Percentiles rank a stretch among this genome's conserved stretches.
These are phyloP conservation scores for Fusarium humuli DNA, from an alignment of 2,329 filamentous ascomycete species.

Conservation along the genomic window DNA sequence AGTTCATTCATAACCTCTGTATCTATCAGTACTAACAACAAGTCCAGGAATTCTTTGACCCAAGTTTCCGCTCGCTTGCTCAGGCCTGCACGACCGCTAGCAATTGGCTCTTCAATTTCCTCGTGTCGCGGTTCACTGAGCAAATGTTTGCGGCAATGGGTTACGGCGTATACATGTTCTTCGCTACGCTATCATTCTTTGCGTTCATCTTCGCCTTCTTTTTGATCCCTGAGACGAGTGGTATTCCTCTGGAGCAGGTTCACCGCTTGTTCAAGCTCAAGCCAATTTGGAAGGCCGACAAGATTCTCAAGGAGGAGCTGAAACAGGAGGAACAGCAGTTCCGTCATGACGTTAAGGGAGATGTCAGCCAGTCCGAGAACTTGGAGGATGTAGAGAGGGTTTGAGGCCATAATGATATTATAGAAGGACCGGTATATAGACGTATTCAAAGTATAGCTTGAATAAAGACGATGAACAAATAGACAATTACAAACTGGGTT, in stretches of 20 bases:
- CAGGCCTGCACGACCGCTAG: conserved; percentile 69
- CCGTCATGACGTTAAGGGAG: conserved; percentile 37
- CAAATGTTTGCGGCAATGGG: conserved; percentile 58
- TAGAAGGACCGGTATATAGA: background rate
- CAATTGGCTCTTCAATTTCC: conserved; percentile 69
- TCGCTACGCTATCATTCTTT: conserved; percentile 61
- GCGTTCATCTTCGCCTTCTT: conserved; percentile 63
- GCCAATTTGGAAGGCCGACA: conserved; percentile 41
- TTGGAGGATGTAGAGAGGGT: background rate
- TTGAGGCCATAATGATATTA: background rate
- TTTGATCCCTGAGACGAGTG: conserved; percentile 65
- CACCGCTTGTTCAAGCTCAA: conserved; percentile 59
- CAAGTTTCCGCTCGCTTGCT: conserved; percentile 56
- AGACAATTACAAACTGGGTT: background rate
- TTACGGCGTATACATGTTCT: conserved; percentile 68
- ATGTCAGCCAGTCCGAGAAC: conserved; percentile 21
- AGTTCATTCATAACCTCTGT: background rate
- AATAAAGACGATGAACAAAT: background rate
- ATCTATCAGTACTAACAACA: fast-evolving
- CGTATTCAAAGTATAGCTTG: background rate
- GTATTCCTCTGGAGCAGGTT: conserved; percentile 63
- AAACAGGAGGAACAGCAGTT: conserved; percentile 38
- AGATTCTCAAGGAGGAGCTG: conserved; percentile 36
- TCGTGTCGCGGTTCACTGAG: conserved; percentile 57
- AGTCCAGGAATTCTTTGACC: conserved; percentile 63